These are phyloP conservation scores for Sambucus nigra DNA, from an alignment of 129 eudicot genomes.

Conservation along the genomic window DNA sequence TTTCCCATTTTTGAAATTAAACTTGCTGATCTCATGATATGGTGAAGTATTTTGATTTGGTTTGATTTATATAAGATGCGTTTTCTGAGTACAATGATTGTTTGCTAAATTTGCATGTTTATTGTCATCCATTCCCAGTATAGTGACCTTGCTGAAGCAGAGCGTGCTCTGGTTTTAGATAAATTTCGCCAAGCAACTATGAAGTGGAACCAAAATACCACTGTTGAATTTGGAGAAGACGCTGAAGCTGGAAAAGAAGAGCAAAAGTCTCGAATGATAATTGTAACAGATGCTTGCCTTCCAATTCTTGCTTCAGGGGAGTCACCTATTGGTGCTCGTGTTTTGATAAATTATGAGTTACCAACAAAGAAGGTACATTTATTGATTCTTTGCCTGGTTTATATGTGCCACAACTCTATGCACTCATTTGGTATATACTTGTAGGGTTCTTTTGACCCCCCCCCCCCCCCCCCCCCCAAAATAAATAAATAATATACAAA, in stretches of 20 bases:
- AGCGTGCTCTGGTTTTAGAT: slow-evolving; percentile 47
- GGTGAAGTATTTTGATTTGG: too few species aligned
- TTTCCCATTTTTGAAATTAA: too few species aligned
- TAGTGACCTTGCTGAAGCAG: slow-evolving; percentile 80
- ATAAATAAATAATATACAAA: too few species aligned
- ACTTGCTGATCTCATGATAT: too few species aligned
- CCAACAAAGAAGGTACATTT: slow-evolving; percentile 72
- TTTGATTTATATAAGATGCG: too few species aligned
- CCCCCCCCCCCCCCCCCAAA: too few species aligned
- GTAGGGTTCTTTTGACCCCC: too few species aligned
- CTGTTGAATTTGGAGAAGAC: slow-evolving; percentile 27
- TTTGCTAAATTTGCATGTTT: slow-evolving; percentile 1
- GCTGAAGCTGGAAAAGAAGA: slow-evolving; percentile 34
- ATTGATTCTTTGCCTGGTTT: not conserved
- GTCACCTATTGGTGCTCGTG: slow-evolving; percentile 57
- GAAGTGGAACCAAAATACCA: slow-evolving; percentile 50
- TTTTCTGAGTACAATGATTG: too few species aligned
- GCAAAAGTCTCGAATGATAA: slow-evolving; percentile 62
- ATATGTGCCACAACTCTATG: not conserved
- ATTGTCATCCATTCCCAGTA: slow-evolving; percentile 37
- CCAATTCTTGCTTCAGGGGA: slow-evolving; percentile 76
- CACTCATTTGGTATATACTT: too few species aligned
- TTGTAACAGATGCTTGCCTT: slow-evolving; percentile 83
- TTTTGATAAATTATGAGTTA: slow-evolving; percentile 75
- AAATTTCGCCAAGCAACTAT: slow-evolving; percentile 53